These are phyloP conservation scores for Venturia nashicola DNA, from an alignment of 2,329 filamentous ascomycete genomes.

Conservation along the genomic window DNA sequence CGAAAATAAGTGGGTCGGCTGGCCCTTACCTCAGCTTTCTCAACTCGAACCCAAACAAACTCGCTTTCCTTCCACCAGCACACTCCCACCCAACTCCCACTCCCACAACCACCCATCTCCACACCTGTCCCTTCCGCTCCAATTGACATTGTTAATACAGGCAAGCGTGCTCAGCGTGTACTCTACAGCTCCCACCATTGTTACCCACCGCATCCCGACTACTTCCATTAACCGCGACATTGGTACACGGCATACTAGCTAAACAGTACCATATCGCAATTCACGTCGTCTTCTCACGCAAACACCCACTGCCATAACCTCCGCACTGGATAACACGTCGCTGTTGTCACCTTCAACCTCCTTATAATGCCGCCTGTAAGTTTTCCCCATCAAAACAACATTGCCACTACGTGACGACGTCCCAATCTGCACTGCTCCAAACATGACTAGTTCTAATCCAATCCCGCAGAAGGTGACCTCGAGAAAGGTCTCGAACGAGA, in stretches of 20 bases:
- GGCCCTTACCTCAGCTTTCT: neutral
- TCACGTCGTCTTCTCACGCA: conserved; percentile 9
- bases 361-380: conserved; percentile 47
- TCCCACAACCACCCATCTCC: neutral
- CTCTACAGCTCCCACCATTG: neutral
- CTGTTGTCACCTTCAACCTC: neutral
- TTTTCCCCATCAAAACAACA: conserved; percentile 14
- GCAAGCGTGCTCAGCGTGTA: neutral
- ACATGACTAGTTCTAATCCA: conserved; percentile 4
- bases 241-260: conserved; percentile 9
- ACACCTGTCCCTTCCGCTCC: neutral
- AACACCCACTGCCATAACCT: neutral
- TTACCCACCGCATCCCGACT: neutral
- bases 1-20: neutral
- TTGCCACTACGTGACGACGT: conserved; percentile 8
- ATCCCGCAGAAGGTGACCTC: conserved; percentile 8
- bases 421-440: neutral
- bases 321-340: neutral
- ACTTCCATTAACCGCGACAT: conserved; percentile 7
- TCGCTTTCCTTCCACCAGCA: neutral
- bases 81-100: neutral
- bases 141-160: neutral
- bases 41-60: neutral
- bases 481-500: neutral
- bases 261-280: conserved; percentile 9